phyloP scores from a whole-genome alignment of 805 yeast genomes.

The Cyberlindnera mississippiensis region DNA sequence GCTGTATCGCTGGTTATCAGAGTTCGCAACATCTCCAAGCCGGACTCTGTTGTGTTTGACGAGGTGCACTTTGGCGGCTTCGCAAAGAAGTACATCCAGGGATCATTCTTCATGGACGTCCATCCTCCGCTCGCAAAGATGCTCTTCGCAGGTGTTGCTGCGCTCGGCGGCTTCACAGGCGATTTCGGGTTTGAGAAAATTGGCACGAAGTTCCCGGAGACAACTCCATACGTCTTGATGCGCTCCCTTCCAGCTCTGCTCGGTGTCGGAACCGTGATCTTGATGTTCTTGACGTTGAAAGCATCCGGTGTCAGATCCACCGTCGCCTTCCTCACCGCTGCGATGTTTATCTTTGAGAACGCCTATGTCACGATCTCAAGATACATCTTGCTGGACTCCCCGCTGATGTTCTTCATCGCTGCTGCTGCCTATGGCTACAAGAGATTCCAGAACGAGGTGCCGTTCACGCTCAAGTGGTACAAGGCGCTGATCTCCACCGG shows the following conservation, averaged over 20 bases:
- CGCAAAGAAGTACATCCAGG: constrained; percentile 72
- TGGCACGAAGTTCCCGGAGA: constrained; percentile 57
- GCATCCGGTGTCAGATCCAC: constrained; percentile 68
- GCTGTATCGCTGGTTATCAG: constrained; percentile 56
- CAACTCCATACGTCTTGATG: constrained; percentile 63
- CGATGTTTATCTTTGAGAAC: constrained; percentile 60
- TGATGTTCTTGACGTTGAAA: constrained; percentile 65
- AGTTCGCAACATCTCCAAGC: constrained; percentile 54
- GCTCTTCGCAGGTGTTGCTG: constrained; percentile 68
- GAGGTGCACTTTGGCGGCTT: constrained; percentile 98
- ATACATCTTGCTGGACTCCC: constrained; percentile 72
- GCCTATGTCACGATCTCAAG: constrained; percentile 67
- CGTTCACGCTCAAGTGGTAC: constrained; percentile 57
- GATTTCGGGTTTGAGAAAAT: constrained; percentile 62
- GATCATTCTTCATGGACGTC: constrained; percentile 65
- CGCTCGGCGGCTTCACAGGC: constrained; percentile 68
- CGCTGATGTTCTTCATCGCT: constrained; percentile 73
- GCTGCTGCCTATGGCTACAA: constrained; percentile 61
- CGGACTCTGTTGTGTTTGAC: constrained; percentile 84
- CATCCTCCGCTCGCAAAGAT: constrained; percentile 80
- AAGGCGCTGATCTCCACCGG: constrained; percentile 62
- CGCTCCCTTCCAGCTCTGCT: constrained; percentile 63
- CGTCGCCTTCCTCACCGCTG: constrained; percentile 53
- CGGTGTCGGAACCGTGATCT: constrained; percentile 64
- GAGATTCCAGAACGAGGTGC: constrained; percentile 59